Evolutionary conservation across 768 basidiomycete genomes (phyloP).

Genomic region (Trametes maxima): DNA sequence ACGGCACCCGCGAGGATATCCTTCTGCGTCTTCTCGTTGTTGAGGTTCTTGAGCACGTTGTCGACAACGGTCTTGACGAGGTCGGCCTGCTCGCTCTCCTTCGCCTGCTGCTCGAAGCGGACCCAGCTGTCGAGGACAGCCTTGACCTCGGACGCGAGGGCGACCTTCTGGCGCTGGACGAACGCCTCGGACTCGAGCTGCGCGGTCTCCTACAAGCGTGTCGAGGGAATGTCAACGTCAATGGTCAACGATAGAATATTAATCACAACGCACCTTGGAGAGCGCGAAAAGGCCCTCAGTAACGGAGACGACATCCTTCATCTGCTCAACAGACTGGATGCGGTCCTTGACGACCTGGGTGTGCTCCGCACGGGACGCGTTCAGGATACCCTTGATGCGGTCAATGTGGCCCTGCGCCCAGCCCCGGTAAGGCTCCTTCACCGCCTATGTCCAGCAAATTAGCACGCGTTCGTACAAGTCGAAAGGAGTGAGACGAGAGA

Average conservation of each 20-base stretch:
- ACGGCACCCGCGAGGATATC: conserved; percentile 82
- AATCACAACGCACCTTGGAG: conserved; percentile 67
- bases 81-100: conserved; percentile 95
- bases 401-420: conserved; percentile 92
- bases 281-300: conserved; percentile 90
- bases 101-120: conserved; percentile 93
- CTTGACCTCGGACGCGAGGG: conserved; percentile 88
- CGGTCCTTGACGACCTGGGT: conserved; percentile 92
- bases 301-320: conserved; percentile 94
- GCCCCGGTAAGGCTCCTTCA: conserved; percentile 85
- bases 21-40: conserved; percentile 88
- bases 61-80: conserved; percentile 87
- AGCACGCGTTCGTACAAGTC: background rate
- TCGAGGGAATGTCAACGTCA: background rate
- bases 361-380: conserved; percentile 83
- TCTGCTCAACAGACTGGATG: conserved; percentile 86
- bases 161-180: conserved; percentile 86
- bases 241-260: background rate
- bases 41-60: conserved; percentile 79
- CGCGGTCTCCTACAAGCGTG: conserved; percentile 75
- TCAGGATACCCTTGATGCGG: conserved; percentile 79
- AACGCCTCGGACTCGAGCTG: conserved; percentile 88
- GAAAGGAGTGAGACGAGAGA: background rate
- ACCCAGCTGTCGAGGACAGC: conserved; percentile 97
- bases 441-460: conserved; percentile 46